These are phyloP conservation scores for Paragyromitra xinjiangensis DNA, from an alignment of 495 filamentous ascomycete genomes.

Conservation along the genomic window DNA sequence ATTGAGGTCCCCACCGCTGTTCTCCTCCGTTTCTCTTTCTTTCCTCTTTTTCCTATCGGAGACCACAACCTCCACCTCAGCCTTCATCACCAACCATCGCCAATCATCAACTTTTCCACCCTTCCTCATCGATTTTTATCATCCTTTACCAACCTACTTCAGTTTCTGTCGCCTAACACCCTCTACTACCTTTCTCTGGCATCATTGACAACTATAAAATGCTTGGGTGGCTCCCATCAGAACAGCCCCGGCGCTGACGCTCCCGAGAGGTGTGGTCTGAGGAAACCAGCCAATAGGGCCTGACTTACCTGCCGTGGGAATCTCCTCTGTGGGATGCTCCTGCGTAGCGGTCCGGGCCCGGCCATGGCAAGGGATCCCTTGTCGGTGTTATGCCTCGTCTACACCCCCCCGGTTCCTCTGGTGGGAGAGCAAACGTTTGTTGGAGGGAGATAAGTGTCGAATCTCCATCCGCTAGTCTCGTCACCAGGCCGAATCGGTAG, in stretches of 20 bases:
- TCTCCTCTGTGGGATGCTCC: conserved; percentile 23
- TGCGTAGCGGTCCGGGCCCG: conserved; percentile 32
- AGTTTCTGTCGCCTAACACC: background rate
- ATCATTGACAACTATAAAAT: background rate
- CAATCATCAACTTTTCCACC: background rate
- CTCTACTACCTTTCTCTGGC: background rate
- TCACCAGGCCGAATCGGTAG: conserved; percentile 16
- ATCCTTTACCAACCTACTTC: background rate
- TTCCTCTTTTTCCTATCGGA: background rate
- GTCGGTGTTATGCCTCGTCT: conserved; percentile 29
- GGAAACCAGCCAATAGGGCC: conserved; percentile 33
- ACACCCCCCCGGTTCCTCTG: conserved; percentile 28
- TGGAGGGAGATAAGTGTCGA: conserved; percentile 9
- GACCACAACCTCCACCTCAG: background rate
- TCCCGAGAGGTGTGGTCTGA: conserved; percentile 27
- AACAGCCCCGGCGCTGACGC: conserved; percentile 29
- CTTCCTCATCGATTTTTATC: background rate
- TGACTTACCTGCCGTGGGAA: conserved; percentile 35
- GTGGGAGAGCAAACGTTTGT: conserved; percentile 17
- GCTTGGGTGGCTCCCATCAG: conserved; percentile 26
- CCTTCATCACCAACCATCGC: background rate
- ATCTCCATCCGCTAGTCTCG: conserved; percentile 3
- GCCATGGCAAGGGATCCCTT: conserved; percentile 13
- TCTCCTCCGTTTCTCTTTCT: background rate
- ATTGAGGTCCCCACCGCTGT: background rate